A percentile compares a stretch with the other conserved stretches of the same genome.
Conservation (phyloP, 2,329 filamentous ascomycete genomes). For the Penicillium sp. region DNA sequence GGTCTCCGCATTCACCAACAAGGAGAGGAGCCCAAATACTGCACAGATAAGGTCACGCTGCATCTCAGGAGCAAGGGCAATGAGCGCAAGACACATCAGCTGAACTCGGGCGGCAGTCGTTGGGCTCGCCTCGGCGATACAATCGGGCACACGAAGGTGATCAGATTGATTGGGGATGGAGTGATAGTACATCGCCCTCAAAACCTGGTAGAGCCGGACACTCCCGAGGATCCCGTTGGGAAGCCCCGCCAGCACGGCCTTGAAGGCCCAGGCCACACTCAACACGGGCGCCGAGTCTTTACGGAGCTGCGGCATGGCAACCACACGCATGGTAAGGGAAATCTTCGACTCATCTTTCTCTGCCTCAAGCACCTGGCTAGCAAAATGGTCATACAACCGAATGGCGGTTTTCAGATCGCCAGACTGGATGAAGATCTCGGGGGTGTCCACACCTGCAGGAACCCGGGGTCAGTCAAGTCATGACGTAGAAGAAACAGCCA, state of each 20-base stretch:
- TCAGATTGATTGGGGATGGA: conserved; percentile 13
- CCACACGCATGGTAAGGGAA: conserved; percentile 34
- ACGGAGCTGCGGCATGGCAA: conserved; percentile 30
- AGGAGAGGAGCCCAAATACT: conserved; percentile 38
- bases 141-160: conserved; percentile 18
- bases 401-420: conserved; percentile 36
- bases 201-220: conserved; percentile 29
- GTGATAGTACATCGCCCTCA: conserved; percentile 32
- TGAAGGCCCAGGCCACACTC: conserved; percentile 37
- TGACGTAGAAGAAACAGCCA: conserved; percentile 2
- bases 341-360: conserved; percentile 37
- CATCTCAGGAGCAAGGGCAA: conserved; percentile 38
- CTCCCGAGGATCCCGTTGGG: conserved; percentile 42
- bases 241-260: conserved; percentile 36
- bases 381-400: conserved; percentile 42
- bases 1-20: conserved; percentile 30
- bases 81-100: conserved; percentile 39
- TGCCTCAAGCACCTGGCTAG: conserved; percentile 37
- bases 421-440: conserved; percentile 36
- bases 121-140: conserved; percentile 21
- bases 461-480: conserved; percentile 9
- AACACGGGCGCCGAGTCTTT: conserved; percentile 25
- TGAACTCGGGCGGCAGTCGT: conserved; percentile 26
- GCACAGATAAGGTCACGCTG: conserved; percentile 43
- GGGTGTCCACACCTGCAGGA: conserved; percentile 24